phyloP scores from a whole-genome alignment of 768 basidiomycete species.

The Trametes punicea region DNA sequence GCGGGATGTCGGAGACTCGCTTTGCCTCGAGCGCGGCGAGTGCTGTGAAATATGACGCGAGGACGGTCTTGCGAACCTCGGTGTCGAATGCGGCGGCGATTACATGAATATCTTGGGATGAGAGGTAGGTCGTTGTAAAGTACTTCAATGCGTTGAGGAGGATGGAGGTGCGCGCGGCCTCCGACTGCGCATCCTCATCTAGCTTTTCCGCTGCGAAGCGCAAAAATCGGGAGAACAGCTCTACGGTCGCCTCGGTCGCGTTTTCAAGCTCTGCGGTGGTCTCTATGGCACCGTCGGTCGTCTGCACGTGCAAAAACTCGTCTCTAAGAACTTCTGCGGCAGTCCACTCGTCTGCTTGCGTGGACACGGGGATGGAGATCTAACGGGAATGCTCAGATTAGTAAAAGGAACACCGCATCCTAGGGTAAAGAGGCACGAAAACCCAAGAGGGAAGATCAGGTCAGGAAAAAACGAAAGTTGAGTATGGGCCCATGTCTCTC shows the following conservation, averaged over 20 bases:
- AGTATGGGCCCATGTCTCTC: background rate
- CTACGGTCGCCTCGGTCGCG: constrained; percentile 61
- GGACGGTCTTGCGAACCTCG: constrained; percentile 72
- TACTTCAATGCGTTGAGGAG: constrained; percentile 72
- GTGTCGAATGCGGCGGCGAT: constrained; percentile 71
- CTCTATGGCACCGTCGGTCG: constrained; percentile 54
- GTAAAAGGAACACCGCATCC: background rate
- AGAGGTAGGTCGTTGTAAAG: constrained; percentile 76
- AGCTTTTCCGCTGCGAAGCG: constrained; percentile 67
- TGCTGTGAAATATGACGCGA: constrained; percentile 77
- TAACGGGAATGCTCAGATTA: constrained; percentile 29
- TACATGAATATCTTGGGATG: constrained; percentile 74
- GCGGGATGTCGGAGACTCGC: constrained; percentile 52
- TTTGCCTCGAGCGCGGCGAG: constrained; percentile 64
- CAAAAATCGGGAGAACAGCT: constrained; percentile 83
- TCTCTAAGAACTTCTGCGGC: constrained; percentile 88
- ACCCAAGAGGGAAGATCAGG: background rate
- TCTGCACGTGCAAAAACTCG: constrained; percentile 72
- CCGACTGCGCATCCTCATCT: constrained; percentile 50
- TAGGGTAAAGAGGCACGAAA: background rate
- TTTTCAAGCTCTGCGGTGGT: constrained; percentile 50
- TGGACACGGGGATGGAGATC: constrained; percentile 86
- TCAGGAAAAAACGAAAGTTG: too few species aligned
- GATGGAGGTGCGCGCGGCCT: constrained; percentile 54
- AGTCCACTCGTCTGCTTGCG: constrained; percentile 83